A percentile compares a stretch with the other conserved stretches of the same genome.
These are phyloP conservation scores for Hypoxylon sp. DNA, from an alignment of 2,329 filamentous ascomycete species.

Conservation along the genomic window DNA sequence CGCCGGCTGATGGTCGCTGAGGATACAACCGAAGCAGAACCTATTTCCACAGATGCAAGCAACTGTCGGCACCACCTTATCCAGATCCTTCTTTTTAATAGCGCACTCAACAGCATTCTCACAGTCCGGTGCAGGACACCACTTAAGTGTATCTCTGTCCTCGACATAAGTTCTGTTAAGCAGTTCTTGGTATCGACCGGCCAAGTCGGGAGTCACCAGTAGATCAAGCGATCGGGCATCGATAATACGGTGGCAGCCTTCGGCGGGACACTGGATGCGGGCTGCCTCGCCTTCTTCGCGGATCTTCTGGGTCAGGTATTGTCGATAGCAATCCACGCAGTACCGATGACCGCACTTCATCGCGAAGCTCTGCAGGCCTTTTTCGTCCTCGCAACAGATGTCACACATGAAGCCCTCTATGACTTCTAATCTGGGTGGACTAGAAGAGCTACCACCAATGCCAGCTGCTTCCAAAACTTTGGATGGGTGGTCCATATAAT, in stretches of 20 bases:
- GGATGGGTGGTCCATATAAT: slow-evolving; percentile 92
- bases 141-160: slow-evolving; percentile 94
- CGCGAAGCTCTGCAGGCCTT: slow-evolving; percentile 84
- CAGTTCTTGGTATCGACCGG: slow-evolving; percentile 81
- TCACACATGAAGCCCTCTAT: slow-evolving; percentile 88
- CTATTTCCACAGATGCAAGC: slow-evolving; percentile 85
- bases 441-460: slow-evolving; percentile 75
- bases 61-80: slow-evolving; percentile 89
- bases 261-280: slow-evolving; percentile 91
- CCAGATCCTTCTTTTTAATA: slow-evolving; percentile 89
- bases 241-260: slow-evolving; percentile 89
- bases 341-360: slow-evolving; percentile 97
- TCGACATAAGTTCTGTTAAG: slow-evolving; percentile 96
- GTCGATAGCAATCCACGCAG: slow-evolving; percentile 91
- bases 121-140: slow-evolving; percentile 99
- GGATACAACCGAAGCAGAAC: slow-evolving; percentile 96
- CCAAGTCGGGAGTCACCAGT: slow-evolving; percentile 73
- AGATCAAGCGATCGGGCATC: slow-evolving; percentile 90
- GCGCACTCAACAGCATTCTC: slow-evolving; percentile 91
- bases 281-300: slow-evolving; percentile 95
- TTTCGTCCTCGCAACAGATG: slow-evolving; percentile 94
- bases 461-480: slow-evolving; percentile 88
- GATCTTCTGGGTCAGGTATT: slow-evolving; percentile 94
- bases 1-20: slow-evolving; percentile 92
- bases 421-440: slow-evolving; percentile 76